Base-by-base conservation (phyloP, 2,329 filamentous ascomycete genomes). In the Colletotrichum cordylinicola region DNA sequence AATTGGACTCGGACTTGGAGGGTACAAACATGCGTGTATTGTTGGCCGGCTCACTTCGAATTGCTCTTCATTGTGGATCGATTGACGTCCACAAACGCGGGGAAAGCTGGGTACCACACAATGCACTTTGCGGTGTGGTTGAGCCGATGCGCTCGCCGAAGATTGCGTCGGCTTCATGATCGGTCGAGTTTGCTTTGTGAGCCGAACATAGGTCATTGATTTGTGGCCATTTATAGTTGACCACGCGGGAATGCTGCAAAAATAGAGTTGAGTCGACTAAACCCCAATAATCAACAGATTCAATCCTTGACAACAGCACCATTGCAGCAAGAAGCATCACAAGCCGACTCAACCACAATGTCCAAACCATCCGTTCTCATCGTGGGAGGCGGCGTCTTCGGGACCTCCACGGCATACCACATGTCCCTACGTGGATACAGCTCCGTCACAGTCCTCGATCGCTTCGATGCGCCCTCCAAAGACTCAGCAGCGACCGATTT, bases 331-430 rank as follows among this genome's bases (percentile, higher is more conserved):
- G 2, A 52, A 52, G 21, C n/a, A 21, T 52, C n/a, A 52, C n/a
- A 21, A 52, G 8, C 12, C 43, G 18, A 0, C 10, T 21, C 43
- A 13, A 24, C 2, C 3, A 52, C 2, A 21, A 78, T 72, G 61
- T 60, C 37, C 15, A 73, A 77, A 39, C 75, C 77, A 83, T 81
- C 80, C 82, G 78, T 83, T 37, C 80, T 81, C 35, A 80, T 81
- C 43, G 76, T 80, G 8, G 80, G 80, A 43, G 80, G 78, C 5
- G 82, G 81, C 18, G 79, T 80, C 66, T 85, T 86, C 39, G 84
- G 84, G 4, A 81, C 84, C 6, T 82, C 83, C 21, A 85, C 84
- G 3, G 84, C 82, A 4, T 78, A 81, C 43, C 80, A 84, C 62
- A 79, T 83, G 12, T 74, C 72, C 43, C 70, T 65, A 4, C 68